Base-by-base conservation (phyloP, 805 yeast species). In the Jamesozyma rosinii region DNA sequence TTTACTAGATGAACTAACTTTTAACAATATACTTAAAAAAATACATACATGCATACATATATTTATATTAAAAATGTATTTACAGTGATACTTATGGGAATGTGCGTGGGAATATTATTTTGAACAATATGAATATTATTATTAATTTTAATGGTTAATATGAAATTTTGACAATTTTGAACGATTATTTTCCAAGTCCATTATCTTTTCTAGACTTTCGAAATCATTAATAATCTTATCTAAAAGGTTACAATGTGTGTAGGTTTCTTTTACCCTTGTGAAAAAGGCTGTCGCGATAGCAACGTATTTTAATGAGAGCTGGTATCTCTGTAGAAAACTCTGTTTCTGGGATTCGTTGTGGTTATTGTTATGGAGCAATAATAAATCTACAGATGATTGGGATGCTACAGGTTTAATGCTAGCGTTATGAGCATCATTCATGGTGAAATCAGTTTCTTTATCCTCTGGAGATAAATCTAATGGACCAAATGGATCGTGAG, bases 291-390 rank as follows among this genome's bases (percentile, higher is more conserved):
- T 54, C 2, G 63, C 59, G 32, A 60, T 54, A 1, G 48, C 47
- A 24, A 58, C 45, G 35, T 52, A 57, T 36, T 59, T 60, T 18
- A 48, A 51, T 2, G 64, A 55, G 9, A 61, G 41, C 27, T 58
- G 60, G 38, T 59, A 58, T 26, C 58, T 53, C 31, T 52, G 53
- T 22, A 55, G 54, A 44, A 59, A 58, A 21, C 59, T 57, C 47
- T 58, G 58, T 39, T 48, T 48, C 19, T 35, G 37, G 10, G 22
- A 20, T 17, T 36, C 30, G 9, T n/a, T 14, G 4, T 19, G 6
- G 13, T 14, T 8, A 19, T 34, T 38, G 19, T 46, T 39, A 29
- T 41, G 51, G 13, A 40, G 32, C 10, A 27, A 20, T 8, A 49
- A 13, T 19, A 46, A 38, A 18, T 47, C 49, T 15, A 50, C 36